Evolutionary conservation across 1,284 basidiomycete species (phyloP).

Genomic region (Trichosporon sp.): DNA sequence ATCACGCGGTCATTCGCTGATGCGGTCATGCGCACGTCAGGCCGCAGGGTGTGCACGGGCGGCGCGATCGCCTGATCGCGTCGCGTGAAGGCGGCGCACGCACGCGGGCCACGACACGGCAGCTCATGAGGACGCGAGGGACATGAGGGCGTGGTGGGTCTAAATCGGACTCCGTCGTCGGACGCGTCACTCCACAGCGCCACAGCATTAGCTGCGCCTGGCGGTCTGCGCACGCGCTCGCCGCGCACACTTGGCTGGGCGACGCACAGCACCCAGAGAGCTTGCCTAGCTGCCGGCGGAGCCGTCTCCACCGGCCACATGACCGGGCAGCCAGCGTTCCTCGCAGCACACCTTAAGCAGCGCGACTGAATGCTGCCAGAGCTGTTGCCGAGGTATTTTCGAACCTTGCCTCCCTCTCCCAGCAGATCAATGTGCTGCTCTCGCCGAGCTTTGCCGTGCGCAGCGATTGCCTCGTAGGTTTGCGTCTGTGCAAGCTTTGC

Average conservation of each 20-base stretch:
- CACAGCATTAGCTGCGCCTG: too few species aligned
- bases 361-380: not conserved
- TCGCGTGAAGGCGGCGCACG: not conserved
- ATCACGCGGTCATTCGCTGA: not conserved
- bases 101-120: not conserved
- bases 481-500: not conserved
- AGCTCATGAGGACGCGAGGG: not conserved
- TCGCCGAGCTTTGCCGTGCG: not conserved
- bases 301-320: not conserved
- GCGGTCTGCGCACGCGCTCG: not conserved
- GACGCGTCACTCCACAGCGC: not conserved
- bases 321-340: not conserved
- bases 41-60: too few species aligned
- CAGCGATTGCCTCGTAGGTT: not conserved
- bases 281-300: not conserved
- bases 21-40: not conserved
- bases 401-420: not conserved
- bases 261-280: not conserved
- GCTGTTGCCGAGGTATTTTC: not conserved
- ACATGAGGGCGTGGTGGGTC: not conserved
- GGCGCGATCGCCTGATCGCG: not conserved
- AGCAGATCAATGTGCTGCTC: not conserved
- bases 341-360: not conserved
- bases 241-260: not conserved
- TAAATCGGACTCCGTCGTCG: not conserved